Evolutionary conservation across 768 basidiomycete genomes (phyloP), one percentile per base, ranked within the genome.

Genomic region (Pleurotus ostreatus): DNA sequence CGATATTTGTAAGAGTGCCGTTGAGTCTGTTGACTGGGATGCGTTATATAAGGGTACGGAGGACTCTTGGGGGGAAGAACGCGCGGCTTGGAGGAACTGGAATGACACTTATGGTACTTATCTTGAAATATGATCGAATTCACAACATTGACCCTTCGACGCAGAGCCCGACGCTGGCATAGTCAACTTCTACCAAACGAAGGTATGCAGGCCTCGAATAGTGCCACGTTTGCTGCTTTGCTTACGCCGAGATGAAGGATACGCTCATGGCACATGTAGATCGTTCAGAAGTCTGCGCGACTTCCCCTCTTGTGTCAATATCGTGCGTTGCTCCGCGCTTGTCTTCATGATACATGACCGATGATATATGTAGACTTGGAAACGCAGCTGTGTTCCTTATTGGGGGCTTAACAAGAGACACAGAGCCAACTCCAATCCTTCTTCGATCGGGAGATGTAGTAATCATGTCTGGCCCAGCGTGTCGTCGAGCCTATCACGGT

Each of bases 251-350:
- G n/a, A n/a, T n/a, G n/a, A n/a, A 86, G 81, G 94, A 98, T 60
- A 92, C 94, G 0, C 81, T 99, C 16, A 98, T 98, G 89, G 96
- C 84, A 0, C 96, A 99, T 68, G 92, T 97, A n/a, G 96, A 99
- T 69, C 89, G 92, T 16, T 94, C 95, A 18, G 96, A 99, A 71
- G 79, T 96, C 7, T 96, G 94, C 62, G 85, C 92, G 2, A 92
- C 92, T 4, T 87, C 92, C 0, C 96, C 96, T 0, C 79, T 99
- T 0, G 92, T 98, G 4, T 97, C 94, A 0, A 85, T 99, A 49
- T 97, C 94, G 94, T 95, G 61, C 63, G 89, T 69, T n/a, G n/a
- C n/a, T n/a, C n/a, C n/a, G n/a, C n/a, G n/a, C n/a, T n/a, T n/a
- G n/a, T n/a, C n/a, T n/a, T n/a, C n/a, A n/a, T n/a, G n/a, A n/a